A percentile compares a stretch with the other conserved stretches of the same genome.
Evolutionary conservation across 768 basidiomycete genomes (phyloP).

Genomic region (Xerocomellus amylosporus): DNA sequence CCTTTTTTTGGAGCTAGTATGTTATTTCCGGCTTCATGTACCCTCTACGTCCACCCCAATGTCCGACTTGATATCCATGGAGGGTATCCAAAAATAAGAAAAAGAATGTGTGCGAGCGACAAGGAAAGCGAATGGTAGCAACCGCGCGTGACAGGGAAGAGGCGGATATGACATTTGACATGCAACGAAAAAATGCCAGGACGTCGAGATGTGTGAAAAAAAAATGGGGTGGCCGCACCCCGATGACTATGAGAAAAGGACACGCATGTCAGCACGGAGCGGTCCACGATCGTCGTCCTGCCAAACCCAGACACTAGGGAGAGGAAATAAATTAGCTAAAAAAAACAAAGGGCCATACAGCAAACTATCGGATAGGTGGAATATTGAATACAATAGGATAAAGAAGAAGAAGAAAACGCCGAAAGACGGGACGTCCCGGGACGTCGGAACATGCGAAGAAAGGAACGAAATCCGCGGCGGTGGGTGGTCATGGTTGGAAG

Average conservation of each 20-base stretch:
- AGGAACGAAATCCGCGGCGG: neutral
- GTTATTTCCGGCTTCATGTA: conserved; percentile 17
- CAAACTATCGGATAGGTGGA: conserved; percentile 11
- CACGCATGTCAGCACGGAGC: conserved; percentile 1
- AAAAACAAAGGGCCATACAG: conserved; percentile 9
- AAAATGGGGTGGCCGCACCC: neutral
- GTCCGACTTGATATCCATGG: conserved; percentile 1
- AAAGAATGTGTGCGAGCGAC: neutral
- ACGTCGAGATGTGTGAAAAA: neutral
- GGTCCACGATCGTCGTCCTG: neutral
- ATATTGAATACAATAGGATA: conserved; percentile 33
- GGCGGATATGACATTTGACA: neutral
- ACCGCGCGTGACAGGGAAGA: neutral
- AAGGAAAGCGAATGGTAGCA: conserved; percentile 6
- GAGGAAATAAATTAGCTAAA: conserved; percentile 22
- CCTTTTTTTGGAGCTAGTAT: conserved; percentile 9
- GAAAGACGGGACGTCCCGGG: neutral
- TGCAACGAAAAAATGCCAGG: neutral
- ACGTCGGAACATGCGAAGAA: neutral
- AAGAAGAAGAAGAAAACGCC: neutral
- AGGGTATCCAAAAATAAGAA: conserved; percentile 16
- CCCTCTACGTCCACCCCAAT: conserved; percentile 12
- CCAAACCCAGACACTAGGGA: conserved; percentile 8
- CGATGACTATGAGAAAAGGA: neutral
- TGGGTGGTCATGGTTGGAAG: conserved; percentile 29